phyloP scores from a whole-genome alignment of 1,284 basidiomycete genomes.

The Vanrija pseudolonga region DNA sequence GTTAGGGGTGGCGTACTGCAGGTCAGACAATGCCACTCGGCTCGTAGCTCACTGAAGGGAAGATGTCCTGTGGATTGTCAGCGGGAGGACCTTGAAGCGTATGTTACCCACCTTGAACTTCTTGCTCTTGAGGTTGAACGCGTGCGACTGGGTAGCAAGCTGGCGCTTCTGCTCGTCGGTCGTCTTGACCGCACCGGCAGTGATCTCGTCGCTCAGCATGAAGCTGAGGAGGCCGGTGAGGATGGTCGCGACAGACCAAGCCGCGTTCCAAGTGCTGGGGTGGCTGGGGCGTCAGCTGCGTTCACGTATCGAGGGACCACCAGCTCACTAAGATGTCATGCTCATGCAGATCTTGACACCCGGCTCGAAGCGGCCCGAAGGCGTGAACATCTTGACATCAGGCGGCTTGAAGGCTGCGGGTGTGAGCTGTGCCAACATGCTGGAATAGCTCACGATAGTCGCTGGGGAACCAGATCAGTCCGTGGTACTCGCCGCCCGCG shows the following conservation, averaged over 20 bases:
- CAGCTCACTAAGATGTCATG: conserved; percentile 79
- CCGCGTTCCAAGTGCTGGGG: conserved; percentile 50
- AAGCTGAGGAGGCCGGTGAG: conserved; percentile 91
- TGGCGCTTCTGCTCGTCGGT: conserved; percentile 72
- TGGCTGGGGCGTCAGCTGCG: conserved; percentile 32
- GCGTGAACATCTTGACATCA: conserved; percentile 96
- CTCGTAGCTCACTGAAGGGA: conserved; percentile 64
- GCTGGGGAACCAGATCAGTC: conserved; percentile 66
- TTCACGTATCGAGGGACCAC: no score
- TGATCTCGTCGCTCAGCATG: conserved; percentile 95
- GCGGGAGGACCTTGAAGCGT: background rate
- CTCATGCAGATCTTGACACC: conserved; percentile 95
- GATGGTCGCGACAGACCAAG: conserved; percentile 55
- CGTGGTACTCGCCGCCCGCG: conserved; percentile 89
- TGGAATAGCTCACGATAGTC: conserved; percentile 69
- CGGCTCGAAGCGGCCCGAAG: conserved; percentile 85
- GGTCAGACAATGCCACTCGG: conserved; percentile 11
- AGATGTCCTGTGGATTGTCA: conserved; percentile 58
- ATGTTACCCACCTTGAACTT: conserved; percentile 59
- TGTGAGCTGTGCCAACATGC: background rate
- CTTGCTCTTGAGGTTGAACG: conserved; percentile 74
- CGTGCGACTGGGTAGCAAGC: conserved; percentile 74
- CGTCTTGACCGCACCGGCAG: conserved; percentile 81
- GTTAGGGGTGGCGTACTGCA: conserved; percentile 63
- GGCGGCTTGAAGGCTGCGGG: conserved; percentile 77